Base-by-base conservation (phyloP, 1,284 basidiomycete species). In the Trametes hirsuta region DNA sequence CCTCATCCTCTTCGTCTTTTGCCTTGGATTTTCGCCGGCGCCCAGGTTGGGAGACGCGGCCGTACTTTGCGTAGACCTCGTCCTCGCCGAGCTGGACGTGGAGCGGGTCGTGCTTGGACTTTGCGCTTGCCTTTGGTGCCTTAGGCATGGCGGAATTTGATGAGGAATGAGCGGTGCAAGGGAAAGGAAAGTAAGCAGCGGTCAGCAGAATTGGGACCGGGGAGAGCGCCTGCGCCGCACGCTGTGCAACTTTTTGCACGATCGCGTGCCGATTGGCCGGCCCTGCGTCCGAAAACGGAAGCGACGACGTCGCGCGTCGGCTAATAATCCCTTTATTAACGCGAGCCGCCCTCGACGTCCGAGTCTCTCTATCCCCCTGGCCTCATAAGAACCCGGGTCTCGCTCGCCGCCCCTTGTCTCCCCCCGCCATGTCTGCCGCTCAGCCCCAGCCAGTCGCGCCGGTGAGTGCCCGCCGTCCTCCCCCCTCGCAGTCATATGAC, bases 81-180 rank as follows among this genome's bases (percentile, higher is more conserved):
- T 96, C 94, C 62, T 88, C 87, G 55, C 85, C 81, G 53, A 97
- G 80, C 72, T 95, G 90, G 40, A 89, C 81, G 68, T 90, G 86
- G n/a, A 97, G 83, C 22, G 94, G 93, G 69, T 94, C 93, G 74
- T 94, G 94, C 68, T 93, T 80, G 21, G 80, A 72, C 66, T 88
- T 91, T 54, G 76, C 76, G 15, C 76, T 64, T 4, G 80, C 63
- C 72, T 83, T 87, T 62, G 77, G 72, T 6, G 79, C 75, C 64
- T 87, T 83, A 64, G 90, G 90, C 90, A 92, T 92, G 63, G 53
- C 30, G 30, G 30, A 30, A 5, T 25, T 18, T 14, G n/a, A 3
- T 6, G 36, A 39, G 15, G 41, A 14, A 21, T 21, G 50, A 40
- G 8, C 14, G 44, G 39, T 34, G 48, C 15, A 10, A 48, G 47